phyloP scores from a whole-genome alignment of 345 rosid genomes.

The Conringia planisiliqua region DNA sequence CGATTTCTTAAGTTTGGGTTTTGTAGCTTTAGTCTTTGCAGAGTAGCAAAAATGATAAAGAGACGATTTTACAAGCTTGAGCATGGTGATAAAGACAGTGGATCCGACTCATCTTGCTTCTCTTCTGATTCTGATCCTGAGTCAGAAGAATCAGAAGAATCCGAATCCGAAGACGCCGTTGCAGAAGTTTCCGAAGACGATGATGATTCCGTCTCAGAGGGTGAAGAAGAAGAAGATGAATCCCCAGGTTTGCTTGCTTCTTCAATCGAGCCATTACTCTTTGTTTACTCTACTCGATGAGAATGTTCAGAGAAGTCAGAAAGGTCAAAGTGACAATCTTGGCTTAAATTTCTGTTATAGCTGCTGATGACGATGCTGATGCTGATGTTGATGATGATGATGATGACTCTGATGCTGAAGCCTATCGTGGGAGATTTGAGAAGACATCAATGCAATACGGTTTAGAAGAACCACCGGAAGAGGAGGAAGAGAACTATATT shows the following conservation, averaged over 20 bases:
- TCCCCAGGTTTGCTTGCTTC: constrained; percentile 56
- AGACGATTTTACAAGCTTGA: constrained; percentile 74
- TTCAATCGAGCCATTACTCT: not conserved
- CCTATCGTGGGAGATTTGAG: constrained; percentile 13
- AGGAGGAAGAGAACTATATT: constrained; percentile 40
- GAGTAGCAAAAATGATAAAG: constrained; percentile 58
- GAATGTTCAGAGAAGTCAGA: not conserved
- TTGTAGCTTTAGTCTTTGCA: not conserved
- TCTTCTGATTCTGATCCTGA: constrained; percentile 75
- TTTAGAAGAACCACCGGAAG: constrained; percentile 20
- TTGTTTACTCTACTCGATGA: not conserved
- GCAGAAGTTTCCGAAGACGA: constrained; percentile 42
- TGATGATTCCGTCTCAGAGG: constrained; percentile 38
- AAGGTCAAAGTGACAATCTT: not conserved
- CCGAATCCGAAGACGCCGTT: constrained; percentile 33
- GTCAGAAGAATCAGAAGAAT: constrained; percentile 32
- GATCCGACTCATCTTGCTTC: constrained; percentile 61
- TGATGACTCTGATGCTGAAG: constrained; percentile 40
- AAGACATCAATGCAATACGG: constrained; percentile 16
- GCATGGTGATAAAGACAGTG: constrained; percentile 62
- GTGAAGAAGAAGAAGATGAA: constrained; percentile 33
- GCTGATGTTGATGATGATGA: constrained; percentile 32
- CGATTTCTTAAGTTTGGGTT: not conserved
- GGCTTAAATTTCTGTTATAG: not conserved
- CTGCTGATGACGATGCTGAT: constrained; percentile 5